Base-by-base conservation (phyloP, 805 yeast genomes). In the Lachancea sp. region DNA sequence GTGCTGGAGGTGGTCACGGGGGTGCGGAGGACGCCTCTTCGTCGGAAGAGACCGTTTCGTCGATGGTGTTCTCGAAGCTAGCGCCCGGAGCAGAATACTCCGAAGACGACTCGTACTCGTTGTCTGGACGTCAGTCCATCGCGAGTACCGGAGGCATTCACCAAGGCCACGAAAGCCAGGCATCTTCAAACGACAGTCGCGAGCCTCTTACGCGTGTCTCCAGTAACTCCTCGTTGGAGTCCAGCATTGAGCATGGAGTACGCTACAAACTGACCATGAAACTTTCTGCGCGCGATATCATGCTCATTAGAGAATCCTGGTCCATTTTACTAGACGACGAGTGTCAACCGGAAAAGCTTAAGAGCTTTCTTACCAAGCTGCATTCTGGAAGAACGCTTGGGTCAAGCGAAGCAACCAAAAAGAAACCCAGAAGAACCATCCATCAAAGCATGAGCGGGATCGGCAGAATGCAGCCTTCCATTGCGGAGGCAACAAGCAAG, bases 271-370 rank as follows among this genome's bases (percentile, higher is more conserved):
- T 65, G 12, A 54, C 55, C 10, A 50, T 66, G 27, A 54, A 55
- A 27, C 57, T 69, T 39, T 57, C 60, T 2, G 41, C 54, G 1
- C 51, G 62, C 11, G 73, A 70, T 48, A 58, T 57, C 9, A 53
- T 54, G 18, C 49, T 68, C 13, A 49, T 70, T 1, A 56, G 68
- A 41, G 55, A 55, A 4, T 60, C 72, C 2, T 70, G 73, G 74
- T 49, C 54, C 17, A 60, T 65, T 47, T 65, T 69, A 63, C 50
- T 69, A 29, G 58, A 56, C 36, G 73, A 70, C 40, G 68, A 65
- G 35, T 17, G 30, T 30, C 30, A 35, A 16, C 36, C 36, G 16
- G 42, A 39, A 18, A 39, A 39, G 36, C 42, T 39, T 16, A 31
- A 32, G 27, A 32, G 19, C 42, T 39, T 39, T 16, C 22, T 31